Conservation (phyloP, 2,329 filamentous ascomycete species). For the Cryphonectria naterciae region DNA sequence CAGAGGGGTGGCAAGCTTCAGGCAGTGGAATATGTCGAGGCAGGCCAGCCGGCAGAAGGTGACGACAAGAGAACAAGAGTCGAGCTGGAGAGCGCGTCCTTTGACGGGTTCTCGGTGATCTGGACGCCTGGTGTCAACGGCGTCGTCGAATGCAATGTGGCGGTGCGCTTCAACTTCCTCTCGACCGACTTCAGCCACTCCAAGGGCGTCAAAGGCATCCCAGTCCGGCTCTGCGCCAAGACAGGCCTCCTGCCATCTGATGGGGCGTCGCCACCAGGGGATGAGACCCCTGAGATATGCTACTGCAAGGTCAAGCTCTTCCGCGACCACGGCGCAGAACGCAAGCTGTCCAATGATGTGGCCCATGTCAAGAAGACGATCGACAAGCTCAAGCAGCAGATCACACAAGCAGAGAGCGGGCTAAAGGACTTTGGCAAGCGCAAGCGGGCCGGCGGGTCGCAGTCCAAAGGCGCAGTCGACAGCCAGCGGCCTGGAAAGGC, state of each 20-base stretch:
- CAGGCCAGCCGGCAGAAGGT: conserved; percentile 60
- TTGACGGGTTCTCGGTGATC: conserved; percentile 89
- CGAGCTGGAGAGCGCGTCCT: conserved; percentile 77
- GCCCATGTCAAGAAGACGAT: conserved; percentile 96
- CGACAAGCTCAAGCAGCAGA: conserved; percentile 94
- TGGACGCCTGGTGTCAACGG: conserved; percentile 79
- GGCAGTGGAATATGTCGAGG: conserved; percentile 90
- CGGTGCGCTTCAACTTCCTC: conserved; percentile 96
- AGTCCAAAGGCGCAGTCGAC: conserved; percentile 48
- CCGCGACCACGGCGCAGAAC: conserved; percentile 91
- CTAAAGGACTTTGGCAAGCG: conserved; percentile 70
- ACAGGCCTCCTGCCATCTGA: conserved; percentile 69
- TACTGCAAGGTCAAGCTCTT: conserved; percentile 98
- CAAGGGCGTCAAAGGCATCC: conserved; percentile 97
- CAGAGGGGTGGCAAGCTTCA: conserved; percentile 90
- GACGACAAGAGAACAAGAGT: conserved; percentile 70
- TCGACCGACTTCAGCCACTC: conserved; percentile 99
- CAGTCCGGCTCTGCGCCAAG: conserved; percentile 89
- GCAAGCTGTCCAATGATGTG: conserved; percentile 92
- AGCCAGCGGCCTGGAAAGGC: conserved; percentile 75
- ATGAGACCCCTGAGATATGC: conserved; percentile 71
- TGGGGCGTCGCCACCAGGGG: conserved; percentile 42
- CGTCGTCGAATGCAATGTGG: conserved; percentile 77
- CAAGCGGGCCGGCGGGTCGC: conserved; percentile 56
- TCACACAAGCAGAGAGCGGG: conserved; percentile 73